These are phyloP conservation scores for Allium sativum DNA, from an alignment of 106 monocot genomes.

Conservation along the genomic window DNA sequence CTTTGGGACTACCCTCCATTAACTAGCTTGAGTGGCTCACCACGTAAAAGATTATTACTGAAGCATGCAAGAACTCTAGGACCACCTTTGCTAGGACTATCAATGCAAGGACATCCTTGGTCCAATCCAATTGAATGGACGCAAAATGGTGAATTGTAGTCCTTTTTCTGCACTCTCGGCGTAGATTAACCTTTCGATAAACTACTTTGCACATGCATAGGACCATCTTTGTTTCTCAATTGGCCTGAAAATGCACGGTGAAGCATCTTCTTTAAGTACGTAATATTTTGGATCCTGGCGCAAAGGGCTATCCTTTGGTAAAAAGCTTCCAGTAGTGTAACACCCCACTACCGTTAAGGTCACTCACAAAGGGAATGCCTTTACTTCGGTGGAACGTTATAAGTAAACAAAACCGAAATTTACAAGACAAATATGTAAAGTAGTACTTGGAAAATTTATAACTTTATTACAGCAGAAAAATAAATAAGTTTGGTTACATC, in stretches of 20 bases:
- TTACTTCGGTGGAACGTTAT: no score
- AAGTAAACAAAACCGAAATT: no score
- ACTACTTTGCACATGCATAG: constrained; percentile 72
- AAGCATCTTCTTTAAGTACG: constrained; percentile 49
- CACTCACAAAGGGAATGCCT: no score
- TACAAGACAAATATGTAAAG: no score
- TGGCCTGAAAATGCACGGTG: constrained; percentile 70
- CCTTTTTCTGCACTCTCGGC: constrained; percentile 72
- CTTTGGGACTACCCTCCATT: constrained; percentile 70
- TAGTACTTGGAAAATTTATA: no score
- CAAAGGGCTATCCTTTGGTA: constrained; percentile 48
- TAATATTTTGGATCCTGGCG: constrained; percentile 62
- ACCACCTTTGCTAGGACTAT: constrained; percentile 70
- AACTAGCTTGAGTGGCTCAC: constrained; percentile 62
- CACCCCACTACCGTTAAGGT: no score
- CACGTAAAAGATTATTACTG: constrained; percentile 55
- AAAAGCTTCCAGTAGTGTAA: constrained; percentile 58
- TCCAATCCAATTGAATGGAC: constrained; percentile 80
- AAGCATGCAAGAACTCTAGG: constrained; percentile 71
- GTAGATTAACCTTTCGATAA: constrained; percentile 65
- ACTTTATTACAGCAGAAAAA: no score
- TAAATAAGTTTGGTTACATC: no score
- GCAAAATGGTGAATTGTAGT: constrained; percentile 67
- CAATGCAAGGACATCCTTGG: constrained; percentile 76
- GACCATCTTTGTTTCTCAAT: constrained; percentile 81